These are phyloP conservation scores for Pichia ethanolica DNA, from an alignment of 805 yeast species.

Conservation along the genomic window DNA sequence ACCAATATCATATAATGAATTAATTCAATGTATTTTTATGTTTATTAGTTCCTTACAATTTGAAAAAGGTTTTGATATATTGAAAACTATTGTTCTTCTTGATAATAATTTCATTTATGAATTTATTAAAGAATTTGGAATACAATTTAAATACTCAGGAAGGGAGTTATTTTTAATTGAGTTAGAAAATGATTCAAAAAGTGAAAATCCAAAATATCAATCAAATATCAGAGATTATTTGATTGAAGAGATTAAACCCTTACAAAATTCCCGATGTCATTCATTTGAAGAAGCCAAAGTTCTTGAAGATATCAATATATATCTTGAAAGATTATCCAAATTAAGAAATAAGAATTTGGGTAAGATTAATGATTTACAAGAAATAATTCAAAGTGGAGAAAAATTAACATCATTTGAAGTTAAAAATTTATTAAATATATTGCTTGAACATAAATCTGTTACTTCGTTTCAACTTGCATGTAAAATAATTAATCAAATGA, in stretches of 20 bases:
- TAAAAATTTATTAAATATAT: slow-evolving; percentile 16
- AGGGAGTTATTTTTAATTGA: slow-evolving; percentile 18
- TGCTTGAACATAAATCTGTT: slow-evolving; percentile 18
- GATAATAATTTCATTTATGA: slow-evolving; percentile 18
- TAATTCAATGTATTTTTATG: slow-evolving; percentile 19
- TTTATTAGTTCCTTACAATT: slow-evolving; percentile 16
- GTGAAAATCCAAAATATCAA: slow-evolving; percentile 7
- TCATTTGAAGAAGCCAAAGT: slow-evolving; percentile 18
- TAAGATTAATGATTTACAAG: slow-evolving; percentile 9
- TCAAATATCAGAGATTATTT: slow-evolving; percentile 14
- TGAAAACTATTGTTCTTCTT: slow-evolving; percentile 16
- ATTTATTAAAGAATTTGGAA: slow-evolving; percentile 14
- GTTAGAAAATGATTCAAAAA: slow-evolving; percentile 8
- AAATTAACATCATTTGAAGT: slow-evolving; percentile 22
- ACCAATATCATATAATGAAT: slow-evolving; percentile 20
- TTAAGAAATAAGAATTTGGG: slow-evolving; percentile 8
- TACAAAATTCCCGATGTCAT: slow-evolving; percentile 7
- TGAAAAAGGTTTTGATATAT: slow-evolving; percentile 17
- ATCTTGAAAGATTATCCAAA: slow-evolving; percentile 6
- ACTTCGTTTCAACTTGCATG: slow-evolving; percentile 23
- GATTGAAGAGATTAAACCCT: slow-evolving; percentile 11
- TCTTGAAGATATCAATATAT: slow-evolving; percentile 15
- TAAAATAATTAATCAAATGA: slow-evolving; percentile 27
- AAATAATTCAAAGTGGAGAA: slow-evolving; percentile 16
- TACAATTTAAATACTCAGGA: slow-evolving; percentile 16